Evolutionary conservation across 805 yeast species (phyloP).

Genomic region (Suhomyces sp.): DNA sequence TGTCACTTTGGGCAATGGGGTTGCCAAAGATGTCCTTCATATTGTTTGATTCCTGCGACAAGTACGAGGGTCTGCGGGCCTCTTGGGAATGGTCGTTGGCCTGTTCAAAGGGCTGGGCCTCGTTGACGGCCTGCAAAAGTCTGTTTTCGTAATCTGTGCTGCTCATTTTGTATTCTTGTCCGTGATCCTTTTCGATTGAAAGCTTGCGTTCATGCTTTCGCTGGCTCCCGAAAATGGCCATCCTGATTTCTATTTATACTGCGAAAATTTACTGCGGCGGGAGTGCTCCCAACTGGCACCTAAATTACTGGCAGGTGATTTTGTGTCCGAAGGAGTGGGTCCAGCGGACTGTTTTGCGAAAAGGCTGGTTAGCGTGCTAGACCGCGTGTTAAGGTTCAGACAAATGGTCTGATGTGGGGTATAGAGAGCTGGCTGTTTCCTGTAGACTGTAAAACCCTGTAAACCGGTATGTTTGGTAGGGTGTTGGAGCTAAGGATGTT

Average conservation of each 20-base stretch:
- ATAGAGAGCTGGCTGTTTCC: background rate
- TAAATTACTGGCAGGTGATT: background rate
- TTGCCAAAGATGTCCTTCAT: conserved; percentile 84
- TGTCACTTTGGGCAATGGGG: conserved; percentile 73
- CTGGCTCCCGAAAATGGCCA: conserved; percentile 5
- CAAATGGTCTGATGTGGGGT: background rate
- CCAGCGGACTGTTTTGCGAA: background rate
- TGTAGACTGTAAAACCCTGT: background rate
- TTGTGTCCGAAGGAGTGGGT: background rate
- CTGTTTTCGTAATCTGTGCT: conserved; percentile 50
- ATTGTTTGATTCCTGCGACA: conserved; percentile 50
- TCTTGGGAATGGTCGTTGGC: conserved; percentile 38
- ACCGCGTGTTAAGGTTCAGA: background rate
- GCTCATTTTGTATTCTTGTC: conserved; percentile 3
- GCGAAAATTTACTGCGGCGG: background rate
- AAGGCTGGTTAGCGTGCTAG: background rate
- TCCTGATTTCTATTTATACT: conserved; percentile 3
- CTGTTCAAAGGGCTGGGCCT: conserved; percentile 90
- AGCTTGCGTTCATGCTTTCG: conserved; percentile 1
- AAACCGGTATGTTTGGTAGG: too few species aligned
- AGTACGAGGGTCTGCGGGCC: conserved; percentile 41
- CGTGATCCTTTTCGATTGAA: conserved; percentile 2
- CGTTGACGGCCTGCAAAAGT: conserved; percentile 88
- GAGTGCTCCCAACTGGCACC: conserved; percentile 1
- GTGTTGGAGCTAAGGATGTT: background rate